Conservation (phyloP, 2,329 filamentous ascomycete species). For the Aplosporella prunicola region DNA sequence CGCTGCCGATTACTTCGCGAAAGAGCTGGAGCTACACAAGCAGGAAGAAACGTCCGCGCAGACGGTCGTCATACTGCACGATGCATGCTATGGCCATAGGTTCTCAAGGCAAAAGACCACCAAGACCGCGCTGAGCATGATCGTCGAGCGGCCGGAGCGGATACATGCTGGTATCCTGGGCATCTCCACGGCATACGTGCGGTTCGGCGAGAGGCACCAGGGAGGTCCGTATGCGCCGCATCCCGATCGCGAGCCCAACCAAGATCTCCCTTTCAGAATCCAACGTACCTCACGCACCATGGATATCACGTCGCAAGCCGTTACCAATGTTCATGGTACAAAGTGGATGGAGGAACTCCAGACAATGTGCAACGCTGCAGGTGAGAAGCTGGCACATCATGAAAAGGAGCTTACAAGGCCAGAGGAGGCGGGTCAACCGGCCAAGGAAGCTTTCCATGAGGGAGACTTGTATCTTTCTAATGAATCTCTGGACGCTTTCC, state of each 20-base stretch:
- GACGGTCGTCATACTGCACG: conserved; percentile 78
- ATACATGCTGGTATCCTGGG: conserved; percentile 77
- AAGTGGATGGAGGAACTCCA: conserved; percentile 92
- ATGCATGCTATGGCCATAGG: conserved; percentile 89
- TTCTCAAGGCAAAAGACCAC: conserved; percentile 75
- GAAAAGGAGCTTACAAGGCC: conserved; percentile 65
- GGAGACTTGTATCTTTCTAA: conserved; percentile 85
- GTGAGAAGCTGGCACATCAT: conserved; percentile 64
- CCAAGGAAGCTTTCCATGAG: conserved; percentile 63
- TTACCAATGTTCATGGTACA: conserved; percentile 82
- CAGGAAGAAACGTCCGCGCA: conserved; percentile 36
- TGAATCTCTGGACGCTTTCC: conserved; percentile 77
- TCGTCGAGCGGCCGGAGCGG: conserved; percentile 88
- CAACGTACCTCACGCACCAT: conserved; percentile 66
- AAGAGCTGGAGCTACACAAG: conserved; percentile 53
- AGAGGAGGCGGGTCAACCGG: conserved; percentile 35
- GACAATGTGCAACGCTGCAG: conserved; percentile 73
- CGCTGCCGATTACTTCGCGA: conserved; percentile 58
- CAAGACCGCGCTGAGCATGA: conserved; percentile 60
- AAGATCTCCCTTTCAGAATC: conserved; percentile 70
- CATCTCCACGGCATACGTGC: conserved; percentile 77
- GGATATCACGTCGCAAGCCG: conserved; percentile 61
- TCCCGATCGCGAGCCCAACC: conserved; percentile 50
- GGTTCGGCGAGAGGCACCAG: conserved; percentile 71
- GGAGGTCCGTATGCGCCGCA: conserved; percentile 60